Base-by-base conservation (phyloP, 2,329 filamentous ascomycete genomes). In the Cladophialophora chaetospira region DNA sequence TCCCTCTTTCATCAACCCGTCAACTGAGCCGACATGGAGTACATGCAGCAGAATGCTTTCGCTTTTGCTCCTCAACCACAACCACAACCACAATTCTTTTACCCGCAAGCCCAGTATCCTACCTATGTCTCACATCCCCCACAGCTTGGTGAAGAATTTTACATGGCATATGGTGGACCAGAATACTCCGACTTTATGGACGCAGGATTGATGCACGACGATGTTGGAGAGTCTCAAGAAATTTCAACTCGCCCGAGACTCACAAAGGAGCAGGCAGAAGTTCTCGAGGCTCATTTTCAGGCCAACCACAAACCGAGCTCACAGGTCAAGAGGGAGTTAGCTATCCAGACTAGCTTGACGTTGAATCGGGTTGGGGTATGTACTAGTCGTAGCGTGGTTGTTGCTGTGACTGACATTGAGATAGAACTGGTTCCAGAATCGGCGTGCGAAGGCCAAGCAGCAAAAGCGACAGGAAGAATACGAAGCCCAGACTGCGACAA, bases 341-440 rank as follows among this genome's bases (percentile, higher is more conserved):
- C 77, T 1, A 68, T 73, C 55, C 74, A 76, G 60, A 79, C 77
- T 8, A 78, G 77, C 40, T 68, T 80, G 43, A 77, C 75, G 51
- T 67, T 79, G 38, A 75, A 74, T 36, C 73, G 77, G 53, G 77
- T 80, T 63, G 77, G 77, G 56, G 77, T 80, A 70, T 23, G 48
- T 38, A 4, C 23, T 28, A 49, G 48, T 25, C 19, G 15, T 31
- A 3, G 15, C 17, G 25, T 17, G 23, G 21, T 29, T n/a, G 29
- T 10, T 38, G 49, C 31, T 17, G 10, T 15, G 25, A 52, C 44
- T 55, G 44, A 55, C 45, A 66, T 43, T 60, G 59, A n/a, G 57
- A 38, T 58, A 79, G 77, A 79, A 80, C 60, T 80, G 77, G 77
- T 80, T 79, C 64, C 77, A 80, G 62, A 80, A 79, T 62, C 73